Evolutionary conservation across 441 rosid species (phyloP).

Genomic region (Syzygium syzygioides): DNA sequence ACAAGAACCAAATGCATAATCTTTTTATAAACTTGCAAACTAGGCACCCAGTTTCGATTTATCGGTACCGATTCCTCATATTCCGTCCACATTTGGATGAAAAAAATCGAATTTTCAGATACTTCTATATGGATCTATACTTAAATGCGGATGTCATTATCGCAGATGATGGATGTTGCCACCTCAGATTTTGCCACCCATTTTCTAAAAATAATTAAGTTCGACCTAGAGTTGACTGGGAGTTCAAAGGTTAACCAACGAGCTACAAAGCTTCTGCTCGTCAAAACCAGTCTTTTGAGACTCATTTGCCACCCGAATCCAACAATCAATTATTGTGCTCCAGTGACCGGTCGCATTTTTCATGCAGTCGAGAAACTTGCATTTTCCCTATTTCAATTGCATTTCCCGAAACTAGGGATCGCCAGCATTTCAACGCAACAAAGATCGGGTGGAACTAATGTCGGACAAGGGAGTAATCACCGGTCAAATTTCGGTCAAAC

Average conservation of each 20-base stretch:
- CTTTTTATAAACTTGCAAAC: neutral
- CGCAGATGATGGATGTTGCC: neutral
- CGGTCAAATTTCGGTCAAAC: neutral
- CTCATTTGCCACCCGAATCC: neutral
- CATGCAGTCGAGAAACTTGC: neutral
- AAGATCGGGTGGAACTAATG: neutral
- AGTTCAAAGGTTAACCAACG: neutral
- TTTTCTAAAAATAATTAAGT: neutral
- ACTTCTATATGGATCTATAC: neutral
- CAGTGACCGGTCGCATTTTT: accelerated
- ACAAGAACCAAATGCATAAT: neutral
- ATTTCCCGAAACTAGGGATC: neutral
- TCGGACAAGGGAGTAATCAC: neutral
- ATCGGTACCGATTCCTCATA: neutral
- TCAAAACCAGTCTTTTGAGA: neutral
- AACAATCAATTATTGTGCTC: neutral
- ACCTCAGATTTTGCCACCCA: neutral
- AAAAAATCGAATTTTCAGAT: neutral
- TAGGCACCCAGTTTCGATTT: neutral
- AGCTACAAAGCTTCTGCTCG: neutral
- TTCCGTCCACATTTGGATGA: neutral
- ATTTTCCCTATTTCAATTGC: neutral
- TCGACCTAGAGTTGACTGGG: neutral
- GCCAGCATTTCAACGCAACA: neutral
- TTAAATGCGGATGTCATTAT: neutral